Percentiles rank a stretch among this genome's conserved stretches.
These are phyloP conservation scores for Moniliophthora roreri DNA, from an alignment of 1,284 basidiomycete genomes.

Conservation along the genomic window DNA sequence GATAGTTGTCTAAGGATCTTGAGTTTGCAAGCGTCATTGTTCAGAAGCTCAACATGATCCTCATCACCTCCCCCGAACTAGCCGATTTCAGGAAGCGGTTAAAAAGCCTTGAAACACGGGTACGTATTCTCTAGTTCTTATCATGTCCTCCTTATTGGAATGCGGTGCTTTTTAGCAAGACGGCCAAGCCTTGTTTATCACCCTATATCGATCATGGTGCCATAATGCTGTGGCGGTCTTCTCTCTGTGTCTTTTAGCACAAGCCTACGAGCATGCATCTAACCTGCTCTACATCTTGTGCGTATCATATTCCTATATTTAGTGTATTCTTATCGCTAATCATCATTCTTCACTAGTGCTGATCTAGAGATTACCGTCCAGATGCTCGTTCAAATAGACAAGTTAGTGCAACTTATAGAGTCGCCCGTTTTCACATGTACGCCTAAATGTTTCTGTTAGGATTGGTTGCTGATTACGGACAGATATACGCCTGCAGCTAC, in stretches of 20 bases:
- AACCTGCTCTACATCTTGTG: conserved; percentile 97
- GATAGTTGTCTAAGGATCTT: conserved; percentile 62
- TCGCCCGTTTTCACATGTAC: conserved; percentile 97
- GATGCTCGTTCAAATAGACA: conserved; percentile 96
- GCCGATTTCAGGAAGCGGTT: conserved; percentile 91
- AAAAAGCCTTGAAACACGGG: conserved; percentile 92
- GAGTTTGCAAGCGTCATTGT: conserved; percentile 98
- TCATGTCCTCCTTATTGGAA: conserved; percentile 2
- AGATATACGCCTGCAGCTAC: conserved; percentile 95
- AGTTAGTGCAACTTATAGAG: conserved; percentile 97
- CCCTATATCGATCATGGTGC: conserved; percentile 96
- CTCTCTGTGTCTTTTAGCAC: conserved; percentile 92
- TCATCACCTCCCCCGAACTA: conserved; percentile 95
- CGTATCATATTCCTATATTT: conserved; percentile 27
- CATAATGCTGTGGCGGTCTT: conserved; percentile 98
- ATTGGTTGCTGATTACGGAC: conserved; percentile 5
- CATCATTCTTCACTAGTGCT: conserved; percentile 55
- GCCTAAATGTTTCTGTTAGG: conserved; percentile 20
- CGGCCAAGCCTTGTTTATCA: conserved; percentile 90
- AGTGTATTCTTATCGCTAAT: conserved; percentile 9
- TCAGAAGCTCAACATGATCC: conserved; percentile 94
- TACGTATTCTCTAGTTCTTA: conserved; percentile 30
- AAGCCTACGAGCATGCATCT: conserved; percentile 98
- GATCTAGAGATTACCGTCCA: conserved; percentile 96
- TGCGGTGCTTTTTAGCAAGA: conserved; percentile 79